Evolutionary conservation across 805 yeast species (phyloP).

Genomic region (Schwanniomyces pseudopolymorphus): DNA sequence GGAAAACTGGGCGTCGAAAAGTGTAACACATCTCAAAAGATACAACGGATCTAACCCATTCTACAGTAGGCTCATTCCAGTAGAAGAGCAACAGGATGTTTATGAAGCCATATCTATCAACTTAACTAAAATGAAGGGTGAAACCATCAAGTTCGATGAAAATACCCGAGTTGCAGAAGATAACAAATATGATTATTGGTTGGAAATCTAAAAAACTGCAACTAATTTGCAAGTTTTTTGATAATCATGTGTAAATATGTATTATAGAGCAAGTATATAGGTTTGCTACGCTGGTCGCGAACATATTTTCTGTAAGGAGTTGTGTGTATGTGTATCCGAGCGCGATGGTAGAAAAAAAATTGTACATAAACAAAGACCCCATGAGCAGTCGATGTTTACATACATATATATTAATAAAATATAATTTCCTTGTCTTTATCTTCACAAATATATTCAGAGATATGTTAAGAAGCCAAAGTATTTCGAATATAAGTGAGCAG

Average conservation of each 20-base stretch:
- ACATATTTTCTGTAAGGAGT: neutral
- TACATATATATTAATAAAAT: neutral
- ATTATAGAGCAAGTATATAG: neutral
- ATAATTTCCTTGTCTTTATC: neutral
- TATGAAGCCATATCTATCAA: slow-evolving; percentile 3
- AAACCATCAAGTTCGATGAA: slow-evolving; percentile 3
- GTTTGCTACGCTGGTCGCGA: neutral
- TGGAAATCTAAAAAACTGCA: slow-evolving; percentile 3
- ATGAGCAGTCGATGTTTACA: neutral
- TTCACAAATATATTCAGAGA: neutral
- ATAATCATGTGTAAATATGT: neutral
- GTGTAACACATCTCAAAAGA: slow-evolving; percentile 15
- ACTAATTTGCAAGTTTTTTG: neutral
- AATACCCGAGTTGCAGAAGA: slow-evolving; percentile 7
- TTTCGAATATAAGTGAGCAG: slow-evolving; percentile 20
- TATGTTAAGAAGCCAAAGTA: slow-evolving; percentile 29
- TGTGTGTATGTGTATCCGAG: neutral
- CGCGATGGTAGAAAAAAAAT: neutral
- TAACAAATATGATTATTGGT: slow-evolving; percentile 14
- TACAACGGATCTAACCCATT: slow-evolving; percentile 15
- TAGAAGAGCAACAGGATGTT: neutral
- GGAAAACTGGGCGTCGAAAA: slow-evolving; percentile 16
- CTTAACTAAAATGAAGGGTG: neutral
- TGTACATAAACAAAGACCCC: slow-evolving; percentile 1
- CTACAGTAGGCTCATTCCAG: slow-evolving; percentile 15